These are phyloP conservation scores for Coemansia furcata DNA, from an alignment of 192 early-diverging fungal species.

Conservation along the genomic window DNA sequence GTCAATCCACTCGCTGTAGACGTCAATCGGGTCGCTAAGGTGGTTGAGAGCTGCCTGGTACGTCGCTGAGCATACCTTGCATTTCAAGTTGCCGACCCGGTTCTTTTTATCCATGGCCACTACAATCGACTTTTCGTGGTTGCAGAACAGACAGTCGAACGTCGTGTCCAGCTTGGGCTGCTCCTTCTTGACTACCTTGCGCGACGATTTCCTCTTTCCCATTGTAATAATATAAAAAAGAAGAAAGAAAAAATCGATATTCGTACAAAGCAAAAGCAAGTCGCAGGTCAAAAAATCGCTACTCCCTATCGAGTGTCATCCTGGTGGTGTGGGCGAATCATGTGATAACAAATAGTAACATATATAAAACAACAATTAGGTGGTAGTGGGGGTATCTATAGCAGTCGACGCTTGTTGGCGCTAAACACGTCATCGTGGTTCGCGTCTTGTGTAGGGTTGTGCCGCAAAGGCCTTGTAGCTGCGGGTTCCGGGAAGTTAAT, in stretches of 20 bases:
- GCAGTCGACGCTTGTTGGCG: not conserved
- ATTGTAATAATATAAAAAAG: conserved; percentile 1
- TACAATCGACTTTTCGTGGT: conserved; percentile 77
- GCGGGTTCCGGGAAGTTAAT: not conserved
- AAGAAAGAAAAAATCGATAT: not conserved
- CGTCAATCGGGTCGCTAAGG: conserved; percentile 79
- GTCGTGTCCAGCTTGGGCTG: conserved; percentile 67
- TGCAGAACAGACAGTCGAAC: conserved; percentile 85
- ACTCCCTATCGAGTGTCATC: too few relatives aligned
- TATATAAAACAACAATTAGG: not conserved
- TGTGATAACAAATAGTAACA: not conserved
- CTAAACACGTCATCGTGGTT: not conserved
- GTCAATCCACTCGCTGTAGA: conserved; percentile 91
- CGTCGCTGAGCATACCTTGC: conserved; percentile 73
- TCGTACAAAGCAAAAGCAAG: too few relatives aligned
- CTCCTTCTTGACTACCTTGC: conserved; percentile 66
- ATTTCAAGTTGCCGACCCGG: conserved; percentile 73
- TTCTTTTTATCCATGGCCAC: conserved; percentile 66
- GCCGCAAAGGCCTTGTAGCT: not conserved
- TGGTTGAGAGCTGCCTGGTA: conserved; percentile 70
- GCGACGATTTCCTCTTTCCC: conserved; percentile 78
- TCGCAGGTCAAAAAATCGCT: too few relatives aligned
- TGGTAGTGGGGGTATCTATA: not conserved
- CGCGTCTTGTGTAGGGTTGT: not conserved
- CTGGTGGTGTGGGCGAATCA: too few relatives aligned